phyloP scores from a whole-genome alignment of 306 rosid genomes.

The Rosa rugosa region DNA sequence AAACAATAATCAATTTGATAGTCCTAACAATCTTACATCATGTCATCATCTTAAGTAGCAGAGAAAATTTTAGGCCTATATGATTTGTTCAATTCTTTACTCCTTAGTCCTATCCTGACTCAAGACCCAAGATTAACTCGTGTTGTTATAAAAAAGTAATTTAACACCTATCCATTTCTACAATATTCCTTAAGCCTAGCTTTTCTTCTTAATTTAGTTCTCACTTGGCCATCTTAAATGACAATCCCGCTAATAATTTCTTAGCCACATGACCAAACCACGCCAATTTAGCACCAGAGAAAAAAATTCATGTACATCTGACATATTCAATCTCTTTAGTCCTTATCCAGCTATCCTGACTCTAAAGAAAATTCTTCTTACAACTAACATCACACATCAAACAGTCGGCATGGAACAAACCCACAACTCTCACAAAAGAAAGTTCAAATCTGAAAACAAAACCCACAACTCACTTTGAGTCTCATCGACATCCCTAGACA shows the following conservation, averaged over 20 bases:
- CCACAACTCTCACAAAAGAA: too few species aligned
- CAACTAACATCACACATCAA: too few species aligned
- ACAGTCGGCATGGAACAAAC: too few species aligned
- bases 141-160: not conserved
- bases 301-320: too few species aligned
- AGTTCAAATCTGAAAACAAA: too few species aligned
- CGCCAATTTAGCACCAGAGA: not conserved
- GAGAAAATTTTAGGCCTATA: not conserved
- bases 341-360: too few species aligned
- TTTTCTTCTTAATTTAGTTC: not conserved
- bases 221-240: not conserved
- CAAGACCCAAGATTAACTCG: not conserved
- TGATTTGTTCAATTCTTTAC: not conserved
- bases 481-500: too few species aligned
- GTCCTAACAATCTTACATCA: not conserved
- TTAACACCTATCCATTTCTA: too few species aligned
- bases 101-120: not conserved
- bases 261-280: not conserved
- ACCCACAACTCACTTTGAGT: too few species aligned
- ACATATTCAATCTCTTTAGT: too few species aligned
- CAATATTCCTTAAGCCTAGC: not conserved
- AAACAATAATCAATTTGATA: not conserved
- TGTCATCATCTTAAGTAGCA: not conserved
- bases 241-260: not conserved
- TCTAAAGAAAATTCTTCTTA: too few species aligned